Conservation (phyloP, 2,329 filamentous ascomycete genomes). For the Ascocoryne sarcoides region DNA sequence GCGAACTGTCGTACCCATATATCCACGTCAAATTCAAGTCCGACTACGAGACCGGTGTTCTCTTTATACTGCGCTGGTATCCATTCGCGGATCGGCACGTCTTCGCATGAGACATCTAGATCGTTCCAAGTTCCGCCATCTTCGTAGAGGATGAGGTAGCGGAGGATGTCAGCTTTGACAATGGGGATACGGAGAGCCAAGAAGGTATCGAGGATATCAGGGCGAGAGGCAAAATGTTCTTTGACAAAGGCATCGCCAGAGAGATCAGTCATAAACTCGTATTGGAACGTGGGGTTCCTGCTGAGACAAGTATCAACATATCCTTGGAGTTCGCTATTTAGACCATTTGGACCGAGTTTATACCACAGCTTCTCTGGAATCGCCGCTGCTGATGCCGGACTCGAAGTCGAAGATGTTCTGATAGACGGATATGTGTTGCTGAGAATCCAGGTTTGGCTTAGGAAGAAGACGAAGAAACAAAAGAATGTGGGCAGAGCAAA, state of each 20-base stretch:
- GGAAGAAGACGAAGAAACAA: too few relatives aligned
- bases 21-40: conserved; percentile 9
- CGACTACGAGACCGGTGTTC: conserved; percentile 29
- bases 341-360: conserved; percentile 30
- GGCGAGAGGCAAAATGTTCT: conserved; percentile 26
- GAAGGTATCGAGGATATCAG: conserved; percentile 32
- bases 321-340: conserved; percentile 23
- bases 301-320: conserved; percentile 28
- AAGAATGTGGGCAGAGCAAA: too few relatives aligned
- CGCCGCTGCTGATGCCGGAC: too few relatives aligned
- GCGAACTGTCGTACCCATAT: conserved; percentile 28
- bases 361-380: conserved; percentile 31
- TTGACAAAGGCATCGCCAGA: conserved; percentile 24
- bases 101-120: conserved; percentile 31
- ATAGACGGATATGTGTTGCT: too few relatives aligned
- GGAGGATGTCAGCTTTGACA: conserved; percentile 34
- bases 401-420: too few relatives aligned
- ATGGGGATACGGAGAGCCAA: conserved; percentile 30
- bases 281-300: conserved; percentile 21
- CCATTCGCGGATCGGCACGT: conserved; percentile 28
- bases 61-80: conserved; percentile 28
- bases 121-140: conserved; percentile 35
- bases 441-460: too few relatives aligned
- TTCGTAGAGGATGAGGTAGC: conserved; percentile 32
- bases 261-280: conserved; percentile 23